Percentiles rank a stretch among this genome's conserved stretches.
These are phyloP conservation scores for Taiozyma onychis DNA, from an alignment of 1,139 yeast genomes.

Conservation along the genomic window DNA sequence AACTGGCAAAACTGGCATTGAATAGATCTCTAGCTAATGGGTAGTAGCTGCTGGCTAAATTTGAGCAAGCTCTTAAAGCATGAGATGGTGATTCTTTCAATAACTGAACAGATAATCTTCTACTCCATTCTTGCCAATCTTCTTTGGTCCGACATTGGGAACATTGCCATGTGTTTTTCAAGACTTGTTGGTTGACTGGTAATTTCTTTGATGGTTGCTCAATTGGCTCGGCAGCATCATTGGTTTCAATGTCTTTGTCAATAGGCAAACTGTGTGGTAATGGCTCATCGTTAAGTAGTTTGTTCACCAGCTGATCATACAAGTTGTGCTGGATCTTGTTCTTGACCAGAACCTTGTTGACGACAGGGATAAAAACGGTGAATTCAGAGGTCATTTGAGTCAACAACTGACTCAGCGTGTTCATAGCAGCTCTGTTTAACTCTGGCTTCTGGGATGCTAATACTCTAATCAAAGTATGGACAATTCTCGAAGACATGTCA, in stretches of 20 bases:
- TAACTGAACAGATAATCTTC: slow-evolving; percentile 78
- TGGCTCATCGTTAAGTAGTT: slow-evolving; percentile 82
- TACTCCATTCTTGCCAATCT: slow-evolving; percentile 98
- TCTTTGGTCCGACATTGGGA: slow-evolving; percentile 84
- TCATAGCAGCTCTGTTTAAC: slow-evolving; percentile 59
- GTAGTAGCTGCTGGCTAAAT: slow-evolving; percentile 80
- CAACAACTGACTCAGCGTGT: slow-evolving; percentile 72
- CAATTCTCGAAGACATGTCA: slow-evolving; percentile 87
- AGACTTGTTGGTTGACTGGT: slow-evolving; percentile 40
- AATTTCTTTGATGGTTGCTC: slow-evolving; percentile 70
- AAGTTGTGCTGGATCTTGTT: slow-evolving; percentile 65
- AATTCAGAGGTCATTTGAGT: slow-evolving; percentile 83
- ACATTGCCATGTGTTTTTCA: slow-evolving; percentile 87
- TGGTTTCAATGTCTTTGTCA: slow-evolving; percentile 57
- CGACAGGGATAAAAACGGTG: slow-evolving; percentile 80
- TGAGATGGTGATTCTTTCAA: slow-evolving; percentile 93
- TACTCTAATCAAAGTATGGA: slow-evolving; percentile 80
- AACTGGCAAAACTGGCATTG: slow-evolving; percentile 92
- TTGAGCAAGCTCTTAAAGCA: slow-evolving; percentile 90
- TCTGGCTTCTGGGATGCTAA: slow-evolving; percentile 57
- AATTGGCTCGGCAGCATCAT: slow-evolving; percentile 56
- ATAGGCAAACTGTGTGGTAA: slow-evolving; percentile 73
- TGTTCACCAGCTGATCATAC: slow-evolving; percentile 77
- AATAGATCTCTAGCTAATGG: slow-evolving; percentile 89
- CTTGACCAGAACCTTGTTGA: slow-evolving; percentile 62